Percentiles rank a stretch among this genome's conserved stretches.
Evolutionary conservation across 192 early-diverging fungal species (phyloP).

Genomic region (Entomortierella lignicola): DNA sequence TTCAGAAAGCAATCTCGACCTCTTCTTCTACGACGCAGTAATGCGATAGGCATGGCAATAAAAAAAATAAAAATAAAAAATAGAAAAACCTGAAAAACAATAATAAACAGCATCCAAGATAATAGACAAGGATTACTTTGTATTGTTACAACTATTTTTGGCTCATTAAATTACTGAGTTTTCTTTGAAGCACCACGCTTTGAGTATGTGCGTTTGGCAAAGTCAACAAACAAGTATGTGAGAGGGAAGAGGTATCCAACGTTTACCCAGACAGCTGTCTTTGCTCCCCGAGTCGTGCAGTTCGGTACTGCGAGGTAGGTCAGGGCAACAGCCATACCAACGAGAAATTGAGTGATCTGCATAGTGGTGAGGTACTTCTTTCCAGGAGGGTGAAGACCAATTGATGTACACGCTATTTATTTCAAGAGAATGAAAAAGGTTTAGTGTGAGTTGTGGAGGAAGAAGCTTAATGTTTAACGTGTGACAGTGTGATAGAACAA

Average conservation of each 20-base stretch:
- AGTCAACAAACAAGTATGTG: slow-evolving; percentile 82
- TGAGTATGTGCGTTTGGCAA: slow-evolving; percentile 78
- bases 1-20: slow-evolving; percentile 13
- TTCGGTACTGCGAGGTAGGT: slow-evolving; percentile 73
- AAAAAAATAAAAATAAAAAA: background rate
- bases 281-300: slow-evolving; percentile 63
- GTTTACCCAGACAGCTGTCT: slow-evolving; percentile 70
- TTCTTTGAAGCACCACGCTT: slow-evolving; percentile 53
- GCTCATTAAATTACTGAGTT: slow-evolving; percentile 13
- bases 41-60: no score
- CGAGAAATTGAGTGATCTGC: slow-evolving; percentile 89
- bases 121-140: no score
- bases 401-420: slow-evolving; percentile 64
- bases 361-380: slow-evolving; percentile 84
- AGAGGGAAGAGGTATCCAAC: slow-evolving; percentile 79
- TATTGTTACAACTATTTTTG: no score
- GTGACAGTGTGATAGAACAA: no score
- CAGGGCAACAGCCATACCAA: slow-evolving; percentile 74
- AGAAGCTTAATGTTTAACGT: no score
- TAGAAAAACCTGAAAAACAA: no score
- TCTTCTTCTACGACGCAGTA: background rate
- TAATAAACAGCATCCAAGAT: no score
- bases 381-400: slow-evolving; percentile 81
- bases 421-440: no score
- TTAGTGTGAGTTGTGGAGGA: no score